Evolutionary conservation across 257 asterid species (phyloP), one percentile per base, ranked within the genome.

Genomic region (Solanum paucissectum): DNA sequence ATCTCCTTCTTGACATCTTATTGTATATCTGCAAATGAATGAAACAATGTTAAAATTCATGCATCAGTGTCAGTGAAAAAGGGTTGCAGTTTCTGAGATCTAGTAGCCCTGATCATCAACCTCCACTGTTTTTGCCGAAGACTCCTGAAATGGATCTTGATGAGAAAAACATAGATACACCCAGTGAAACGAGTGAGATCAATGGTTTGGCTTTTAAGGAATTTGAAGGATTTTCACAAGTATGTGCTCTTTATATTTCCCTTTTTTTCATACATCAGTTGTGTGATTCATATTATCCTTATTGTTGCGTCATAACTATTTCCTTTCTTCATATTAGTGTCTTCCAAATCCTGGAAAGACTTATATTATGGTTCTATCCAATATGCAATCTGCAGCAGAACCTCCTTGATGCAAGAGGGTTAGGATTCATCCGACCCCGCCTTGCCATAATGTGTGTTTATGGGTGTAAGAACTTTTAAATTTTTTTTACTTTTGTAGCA

Each of bases 101-200:
- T 73, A 95, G 98, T 89, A 95, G 87, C 90, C 99, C 99, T 86
- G 99, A 96, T 91, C 90, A 94, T 89, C 98, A 95, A 89, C 98
- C 98, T 89, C 98, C 98, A 76, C 90, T 96, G 84, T 89, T 92
- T 93, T 89, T 96, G 87, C 89, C 91, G 52, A 86, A 93, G 89
- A 90, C 94, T 87, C 89, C 94, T 88, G 98, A 95, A 84, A 87
- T 94, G 96, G 87, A 84, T 88, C 91, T 87, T 89, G 92, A 90
- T 86, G 95, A 88, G 87, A 90, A 88, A 87, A 88, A 89, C 86
- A 90, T 88, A 88, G 90, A 92, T 86, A 84, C 93, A 89, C 83
- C 37, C 84, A 91, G 85, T 84, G 94, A 88, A 76, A 87, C 13
- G 62, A 91, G 87, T 88, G 90, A 73, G 58, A 86, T 68, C 77